Conservation (phyloP, 2,329 filamentous ascomycete genomes). For the Calcarisporium arbuscula region DNA sequence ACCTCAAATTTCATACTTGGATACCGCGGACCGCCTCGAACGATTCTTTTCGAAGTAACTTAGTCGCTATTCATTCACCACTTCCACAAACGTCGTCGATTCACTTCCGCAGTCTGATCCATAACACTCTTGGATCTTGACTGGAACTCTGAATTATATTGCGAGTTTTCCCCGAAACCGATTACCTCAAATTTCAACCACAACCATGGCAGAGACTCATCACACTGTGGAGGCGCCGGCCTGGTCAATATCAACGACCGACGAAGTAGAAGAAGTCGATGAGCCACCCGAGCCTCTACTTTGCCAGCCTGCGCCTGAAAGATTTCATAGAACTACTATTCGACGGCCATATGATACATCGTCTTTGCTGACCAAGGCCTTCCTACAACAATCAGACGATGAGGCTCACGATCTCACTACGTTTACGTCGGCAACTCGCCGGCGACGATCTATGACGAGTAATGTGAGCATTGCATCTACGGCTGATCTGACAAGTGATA, state of each 20-base stretch:
- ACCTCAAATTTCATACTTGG: too few relatives aligned
- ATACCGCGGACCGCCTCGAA: too few relatives aligned
- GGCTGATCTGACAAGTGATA: slow-evolving; percentile 90
- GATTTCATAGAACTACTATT: slow-evolving; percentile 42
- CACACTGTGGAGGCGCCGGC: slow-evolving; percentile 19
- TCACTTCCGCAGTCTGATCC: too few relatives aligned
- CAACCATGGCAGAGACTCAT: slow-evolving; percentile 21
- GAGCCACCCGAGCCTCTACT: slow-evolving; percentile 69
- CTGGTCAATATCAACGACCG: slow-evolving; percentile 35
- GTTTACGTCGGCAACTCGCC: slow-evolving; percentile 28
- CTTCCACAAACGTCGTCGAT: too few relatives aligned
- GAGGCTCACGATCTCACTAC: slow-evolving; percentile 34
- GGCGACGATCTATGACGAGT: slow-evolving; percentile 66
- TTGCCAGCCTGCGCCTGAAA: slow-evolving; percentile 18
- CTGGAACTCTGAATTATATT: too few relatives aligned
- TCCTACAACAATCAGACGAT: slow-evolving; percentile 62
- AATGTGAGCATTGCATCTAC: slow-evolving; percentile 77
- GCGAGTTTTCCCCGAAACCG: slow-evolving; percentile 6
- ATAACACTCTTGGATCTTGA: too few relatives aligned
- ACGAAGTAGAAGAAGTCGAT: slow-evolving; percentile 72
- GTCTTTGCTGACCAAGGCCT: slow-evolving; percentile 81
- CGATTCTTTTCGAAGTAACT: too few relatives aligned
- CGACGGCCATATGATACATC: slow-evolving; percentile 53
- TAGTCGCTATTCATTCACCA: too few relatives aligned
- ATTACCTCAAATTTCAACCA: not conserved